A percentile compares a stretch with the other conserved stretches of the same genome.
Conservation (phyloP, 108 stramenopile species). For the Fistulifera solaris region DNA sequence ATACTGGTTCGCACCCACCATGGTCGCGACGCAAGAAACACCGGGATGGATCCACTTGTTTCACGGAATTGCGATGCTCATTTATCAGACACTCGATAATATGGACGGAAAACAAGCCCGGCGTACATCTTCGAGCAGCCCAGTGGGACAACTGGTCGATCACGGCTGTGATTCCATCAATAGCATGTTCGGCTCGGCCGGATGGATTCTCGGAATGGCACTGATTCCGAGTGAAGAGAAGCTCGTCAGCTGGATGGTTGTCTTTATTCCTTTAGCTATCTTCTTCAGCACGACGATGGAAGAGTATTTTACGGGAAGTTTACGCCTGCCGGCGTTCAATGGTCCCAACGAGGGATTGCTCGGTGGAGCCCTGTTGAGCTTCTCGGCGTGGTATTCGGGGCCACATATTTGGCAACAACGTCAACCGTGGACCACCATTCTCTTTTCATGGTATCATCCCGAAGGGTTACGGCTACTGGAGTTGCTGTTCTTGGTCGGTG, state of each 20-base stretch:
- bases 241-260: slow-evolving; percentile 10
- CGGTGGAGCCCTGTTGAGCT: slow-evolving; percentile 45
- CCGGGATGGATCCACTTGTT: slow-evolving; percentile 80
- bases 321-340: slow-evolving; percentile 75
- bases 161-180: slow-evolving; percentile 96
- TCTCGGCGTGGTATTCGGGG: slow-evolving; percentile 41
- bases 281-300: slow-evolving; percentile 85
- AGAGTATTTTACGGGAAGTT: slow-evolving; percentile 72
- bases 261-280: slow-evolving; percentile 51
- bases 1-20: slow-evolving; percentile 52
- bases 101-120: slow-evolving; percentile 99
- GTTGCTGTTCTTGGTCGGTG: slow-evolving; percentile 30
- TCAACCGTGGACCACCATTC: slow-evolving; percentile 19
- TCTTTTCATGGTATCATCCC: slow-evolving; percentile 14
- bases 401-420: slow-evolving; percentile 55
- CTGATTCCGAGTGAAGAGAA: slow-evolving; percentile 32
- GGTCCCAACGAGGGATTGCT: slow-evolving; percentile 79
- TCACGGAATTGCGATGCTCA: slow-evolving; percentile 77
- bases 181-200: slow-evolving; percentile 65
- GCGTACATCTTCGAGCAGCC: slow-evolving; percentile 76
- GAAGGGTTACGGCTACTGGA: slow-evolving; percentile 43
- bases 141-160: slow-evolving; percentile 94
- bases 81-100: slow-evolving; percentile 96
- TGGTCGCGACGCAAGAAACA: slow-evolving; percentile 10
- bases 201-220: slow-evolving; percentile 64